Base-by-base conservation (phyloP, 1,284 basidiomycete species). In the Papiliotrema terrestris region DNA sequence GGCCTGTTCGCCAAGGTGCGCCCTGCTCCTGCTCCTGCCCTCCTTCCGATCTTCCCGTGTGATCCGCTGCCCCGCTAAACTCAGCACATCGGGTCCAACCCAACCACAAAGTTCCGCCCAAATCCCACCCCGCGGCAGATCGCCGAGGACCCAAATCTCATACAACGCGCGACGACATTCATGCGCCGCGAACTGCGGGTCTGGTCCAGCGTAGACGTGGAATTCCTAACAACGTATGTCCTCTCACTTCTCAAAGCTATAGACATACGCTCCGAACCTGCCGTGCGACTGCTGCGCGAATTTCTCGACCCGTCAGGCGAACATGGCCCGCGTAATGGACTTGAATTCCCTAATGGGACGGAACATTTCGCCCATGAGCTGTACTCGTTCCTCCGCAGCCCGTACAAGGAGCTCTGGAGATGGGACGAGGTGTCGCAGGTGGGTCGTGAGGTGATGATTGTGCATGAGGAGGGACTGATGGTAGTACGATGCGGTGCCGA, bases 291-390 rank as follows among this genome's bases (percentile, higher is more conserved):
- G 11, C 79, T 94, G 4, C 80, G 87, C 13, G 91, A 92, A 62
- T 91, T 91, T 73, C 79, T 94, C 45, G 91, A 93, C 61, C 71
- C 74, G 15, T 26, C 29, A 4, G n/a, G 29, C 17, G 17, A 32
- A 3, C 26, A 32, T 41, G n/a, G 39, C 6, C 43, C n/a, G 43
- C 8, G 43, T 59, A 83, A 83, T 57, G 80, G 82, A 49, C 84
- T 83, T 14, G 78, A 79, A 13, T 80, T 83, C 53, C 82, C 83
- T 55, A 75, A 79, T 36, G 87, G 87, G 61, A 87, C 91, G 11
- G 90, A 94, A 68, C 91, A 93, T 74, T 91, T 94, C 75, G 87
- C 86, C 8, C 91, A 94, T 76, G 91, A 94, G 76, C 81, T 94
- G 20, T 92, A 91, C 71, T 84, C 82, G 38, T 94, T 88, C 71